Conservation (phyloP, 2,329 filamentous ascomycete species). For the Furcasterigmium furcatum region DNA sequence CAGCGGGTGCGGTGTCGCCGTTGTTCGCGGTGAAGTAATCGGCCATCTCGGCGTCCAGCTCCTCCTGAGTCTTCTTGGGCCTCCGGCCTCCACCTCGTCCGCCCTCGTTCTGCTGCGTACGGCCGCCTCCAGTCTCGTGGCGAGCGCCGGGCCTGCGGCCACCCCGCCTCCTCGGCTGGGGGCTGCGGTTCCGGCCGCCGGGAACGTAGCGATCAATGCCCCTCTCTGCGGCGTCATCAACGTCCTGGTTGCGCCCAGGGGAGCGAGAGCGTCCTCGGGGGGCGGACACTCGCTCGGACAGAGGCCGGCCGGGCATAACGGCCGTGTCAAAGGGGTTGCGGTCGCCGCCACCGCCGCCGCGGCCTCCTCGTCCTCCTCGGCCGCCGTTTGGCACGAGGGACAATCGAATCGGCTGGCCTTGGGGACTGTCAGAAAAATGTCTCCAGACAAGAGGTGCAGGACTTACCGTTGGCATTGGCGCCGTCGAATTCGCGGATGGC, state of each 20-base stretch:
- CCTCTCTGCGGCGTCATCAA: slow-evolving; percentile 58
- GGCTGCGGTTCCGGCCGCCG: slow-evolving; percentile 56
- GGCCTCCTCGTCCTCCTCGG: slow-evolving; percentile 23
- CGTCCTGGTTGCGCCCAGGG: slow-evolving; percentile 40
- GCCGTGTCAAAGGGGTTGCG: slow-evolving; percentile 57
- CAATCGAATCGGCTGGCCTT: slow-evolving; percentile 77
- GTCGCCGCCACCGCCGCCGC: slow-evolving; percentile 14
- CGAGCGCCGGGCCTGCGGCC: slow-evolving; percentile 47
- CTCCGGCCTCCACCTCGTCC: slow-evolving; percentile 40
- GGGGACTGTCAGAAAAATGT: background rate
- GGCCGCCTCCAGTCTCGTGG: slow-evolving; percentile 34
- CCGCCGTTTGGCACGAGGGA: slow-evolving; percentile 55
- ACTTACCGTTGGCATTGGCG: slow-evolving; percentile 77
- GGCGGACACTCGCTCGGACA: slow-evolving; percentile 59
- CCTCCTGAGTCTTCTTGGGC: slow-evolving; percentile 82
- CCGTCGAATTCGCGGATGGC: slow-evolving; percentile 82
- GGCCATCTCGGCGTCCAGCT: slow-evolving; percentile 94
- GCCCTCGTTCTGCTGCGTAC: slow-evolving; percentile 22
- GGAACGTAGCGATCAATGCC: slow-evolving; percentile 81
- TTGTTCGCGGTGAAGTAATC: slow-evolving; percentile 71
- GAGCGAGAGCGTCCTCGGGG: slow-evolving; percentile 63
- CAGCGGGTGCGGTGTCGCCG: slow-evolving; percentile 30
- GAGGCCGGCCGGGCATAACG: slow-evolving; percentile 50
- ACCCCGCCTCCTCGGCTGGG: slow-evolving; percentile 48
- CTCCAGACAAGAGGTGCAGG: background rate